Evolutionary conservation across 2,329 filamentous ascomycete genomes (phyloP).

Genomic region (Fusarium mundagurra): DNA sequence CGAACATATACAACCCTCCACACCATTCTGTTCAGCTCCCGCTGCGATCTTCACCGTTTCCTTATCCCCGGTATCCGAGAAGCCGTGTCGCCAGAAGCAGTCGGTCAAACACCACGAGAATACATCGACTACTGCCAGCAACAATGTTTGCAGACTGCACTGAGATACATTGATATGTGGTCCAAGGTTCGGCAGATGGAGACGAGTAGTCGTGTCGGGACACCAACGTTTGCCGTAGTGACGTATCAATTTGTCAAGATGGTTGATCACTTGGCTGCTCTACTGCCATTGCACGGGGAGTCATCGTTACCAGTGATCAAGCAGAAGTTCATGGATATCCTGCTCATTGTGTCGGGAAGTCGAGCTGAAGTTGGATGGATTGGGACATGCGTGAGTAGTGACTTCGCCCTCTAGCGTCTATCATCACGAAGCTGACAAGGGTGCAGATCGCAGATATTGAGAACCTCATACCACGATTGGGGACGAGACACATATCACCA

Average conservation of each 20-base stretch:
- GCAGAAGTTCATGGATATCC: constrained; percentile 13
- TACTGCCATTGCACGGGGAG: constrained; percentile 12
- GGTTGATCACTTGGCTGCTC: constrained; percentile 13
- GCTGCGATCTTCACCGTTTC: constrained; percentile 43
- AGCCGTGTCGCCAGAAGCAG: constrained; percentile 19
- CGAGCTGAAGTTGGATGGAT: constrained; percentile 6
- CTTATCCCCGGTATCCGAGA: constrained; percentile 41
- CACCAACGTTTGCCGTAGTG: constrained; percentile 5
- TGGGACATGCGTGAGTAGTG: constrained; percentile 9
- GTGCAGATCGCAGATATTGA: constrained; percentile 21
- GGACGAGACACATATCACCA: background rate
- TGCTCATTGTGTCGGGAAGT: background rate
- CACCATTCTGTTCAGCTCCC: constrained; percentile 25
- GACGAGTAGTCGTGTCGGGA: constrained; percentile 17
- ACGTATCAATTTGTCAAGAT: constrained; percentile 36
- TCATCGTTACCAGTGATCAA: constrained; percentile 11
- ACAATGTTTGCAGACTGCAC: constrained; percentile 8
- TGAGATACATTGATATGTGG: constrained; percentile 26
- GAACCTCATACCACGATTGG: constrained; percentile 17
- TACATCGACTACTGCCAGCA: constrained; percentile 35
- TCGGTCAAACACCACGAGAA: constrained; percentile 11
- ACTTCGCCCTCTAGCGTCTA: accelerated
- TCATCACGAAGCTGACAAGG: background rate
- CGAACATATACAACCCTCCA: constrained; percentile 34
- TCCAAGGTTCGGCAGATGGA: constrained; percentile 18